phyloP scores from a whole-genome alignment of 768 basidiomycete genomes.

The Cystobasidium ongulense region DNA sequence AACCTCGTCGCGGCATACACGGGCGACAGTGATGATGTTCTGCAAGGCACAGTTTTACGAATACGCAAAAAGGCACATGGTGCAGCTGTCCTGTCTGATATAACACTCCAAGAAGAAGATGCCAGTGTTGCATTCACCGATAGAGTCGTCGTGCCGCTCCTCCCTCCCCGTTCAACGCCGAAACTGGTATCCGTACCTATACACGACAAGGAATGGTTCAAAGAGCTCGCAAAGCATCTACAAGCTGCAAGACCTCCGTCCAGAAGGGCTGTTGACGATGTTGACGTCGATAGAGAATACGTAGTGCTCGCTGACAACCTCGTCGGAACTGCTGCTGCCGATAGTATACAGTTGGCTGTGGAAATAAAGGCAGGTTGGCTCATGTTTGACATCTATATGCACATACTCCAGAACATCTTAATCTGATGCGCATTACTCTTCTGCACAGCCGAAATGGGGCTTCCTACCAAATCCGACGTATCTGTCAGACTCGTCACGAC shows the following conservation, averaged over 20 bases:
- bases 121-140: slow-evolving; percentile 55
- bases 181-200: neutral
- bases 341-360: slow-evolving; percentile 56
- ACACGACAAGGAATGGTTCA: slow-evolving; percentile 55
- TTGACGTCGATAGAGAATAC: slow-evolving; percentile 55
- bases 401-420: neutral
- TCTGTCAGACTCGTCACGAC: slow-evolving; percentile 56
- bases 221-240: slow-evolving; percentile 50
- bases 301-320: slow-evolving; percentile 75
- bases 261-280: slow-evolving; percentile 54
- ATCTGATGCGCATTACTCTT: neutral
- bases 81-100: slow-evolving; percentile 44
- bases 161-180: slow-evolving; percentile 44
- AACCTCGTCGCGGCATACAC: slow-evolving; percentile 77
- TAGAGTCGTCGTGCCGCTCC: slow-evolving; percentile 57
- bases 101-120: slow-evolving; percentile 45
- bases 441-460: slow-evolving; percentile 87
- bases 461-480: slow-evolving; percentile 64
- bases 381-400: neutral
- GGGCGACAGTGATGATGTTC: slow-evolving; percentile 53
- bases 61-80: slow-evolving; percentile 55
- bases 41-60: slow-evolving; percentile 63
- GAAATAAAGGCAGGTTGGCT: slow-evolving; percentile 72
- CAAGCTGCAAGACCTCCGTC: slow-evolving; percentile 54
- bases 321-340: slow-evolving; percentile 51